Base-by-base conservation (phyloP, 176 grass and related monocot genomes). In the Ensete glaucum region DNA sequence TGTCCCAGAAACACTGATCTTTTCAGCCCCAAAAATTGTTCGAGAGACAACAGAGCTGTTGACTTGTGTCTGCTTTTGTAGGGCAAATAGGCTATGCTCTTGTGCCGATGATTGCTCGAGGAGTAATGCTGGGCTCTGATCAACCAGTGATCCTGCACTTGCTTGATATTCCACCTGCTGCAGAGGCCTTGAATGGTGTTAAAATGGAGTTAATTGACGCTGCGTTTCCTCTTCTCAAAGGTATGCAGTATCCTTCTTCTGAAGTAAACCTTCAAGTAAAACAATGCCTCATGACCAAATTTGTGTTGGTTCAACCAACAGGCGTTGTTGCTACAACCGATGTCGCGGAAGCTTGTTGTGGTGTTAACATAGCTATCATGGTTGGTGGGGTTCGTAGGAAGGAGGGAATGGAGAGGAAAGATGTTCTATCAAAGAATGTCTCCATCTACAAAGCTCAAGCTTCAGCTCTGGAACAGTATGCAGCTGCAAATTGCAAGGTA, bases 401-500 rank as follows among this genome's bases (percentile, higher is more conserved):
- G 69, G 77, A 89, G 64, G 92, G 88, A 66, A 96, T 91, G 88
- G 80, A 91, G 81, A 85, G 88, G 71, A 96, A 89, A 57, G 84
- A 91, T 27, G 69, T 96, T 55, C 83, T 91, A 58, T 72, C 77
- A 69, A 89, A 87, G 70, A 89, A 96, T 82, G 88, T 87, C 8
- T 11, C 84, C 8, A 89, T 87, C 63, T 96, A 89, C 89, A 91
- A 78, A 75, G 80, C 65, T 15, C 91, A 91, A 73, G 92, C 86
- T 71, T 74, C 76, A 9, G 84, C 84, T 34, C 51, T 96, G 70
- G 88, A 91, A 76, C 53, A 84, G 63, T 72, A 85, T 62, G 88
- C 91, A 55, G 91, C 91, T 23, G 78, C 78, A 66, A 84, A 95
- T 84, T 90, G 88, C 79, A 95, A 95, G 85, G 91, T 92, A 50